Conservation (phyloP, 2,329 filamentous ascomycete genomes). For the Cercospora beticola region DNA sequence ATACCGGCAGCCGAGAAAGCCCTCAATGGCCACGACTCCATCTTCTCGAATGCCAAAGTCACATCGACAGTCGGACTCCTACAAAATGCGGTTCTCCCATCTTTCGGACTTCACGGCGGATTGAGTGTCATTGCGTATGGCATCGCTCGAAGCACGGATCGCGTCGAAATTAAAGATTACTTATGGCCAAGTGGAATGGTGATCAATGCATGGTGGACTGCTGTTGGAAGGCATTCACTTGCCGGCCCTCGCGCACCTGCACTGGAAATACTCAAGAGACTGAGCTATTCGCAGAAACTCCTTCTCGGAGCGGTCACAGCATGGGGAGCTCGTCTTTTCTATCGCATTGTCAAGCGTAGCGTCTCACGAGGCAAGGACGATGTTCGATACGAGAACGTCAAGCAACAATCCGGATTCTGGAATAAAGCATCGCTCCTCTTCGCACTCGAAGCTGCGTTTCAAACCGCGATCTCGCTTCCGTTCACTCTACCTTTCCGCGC, state of each 20-base stretch:
- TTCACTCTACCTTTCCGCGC: conserved; percentile 55
- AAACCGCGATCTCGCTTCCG: conserved; percentile 58
- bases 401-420: conserved; percentile 58
- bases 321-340: conserved; percentile 59
- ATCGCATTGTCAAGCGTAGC: conserved; percentile 53
- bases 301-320: conserved; percentile 57
- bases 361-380: conserved; percentile 56
- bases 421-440: conserved; percentile 57
- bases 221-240: conserved; percentile 54
- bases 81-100: conserved; percentile 55
- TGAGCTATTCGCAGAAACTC: conserved; percentile 57
- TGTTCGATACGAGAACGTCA: conserved; percentile 54
- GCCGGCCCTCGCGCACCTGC: conserved; percentile 46
- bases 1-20: conserved; percentile 7
- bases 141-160: conserved; percentile 52
- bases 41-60: not conserved
- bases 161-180: conserved; percentile 62
- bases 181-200: conserved; percentile 46
- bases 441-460: conserved; percentile 58
- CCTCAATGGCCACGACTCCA: not conserved
- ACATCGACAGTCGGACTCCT: conserved; percentile 49
- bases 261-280: conserved; percentile 47
- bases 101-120: conserved; percentile 54
- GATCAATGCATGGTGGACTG: conserved; percentile 61
- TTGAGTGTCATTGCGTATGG: conserved; percentile 55